Evolutionary conservation across 2,329 filamentous ascomycete species (phyloP), one percentile per base, ranked within the genome.

Genomic region (Venturia carpophila): DNA sequence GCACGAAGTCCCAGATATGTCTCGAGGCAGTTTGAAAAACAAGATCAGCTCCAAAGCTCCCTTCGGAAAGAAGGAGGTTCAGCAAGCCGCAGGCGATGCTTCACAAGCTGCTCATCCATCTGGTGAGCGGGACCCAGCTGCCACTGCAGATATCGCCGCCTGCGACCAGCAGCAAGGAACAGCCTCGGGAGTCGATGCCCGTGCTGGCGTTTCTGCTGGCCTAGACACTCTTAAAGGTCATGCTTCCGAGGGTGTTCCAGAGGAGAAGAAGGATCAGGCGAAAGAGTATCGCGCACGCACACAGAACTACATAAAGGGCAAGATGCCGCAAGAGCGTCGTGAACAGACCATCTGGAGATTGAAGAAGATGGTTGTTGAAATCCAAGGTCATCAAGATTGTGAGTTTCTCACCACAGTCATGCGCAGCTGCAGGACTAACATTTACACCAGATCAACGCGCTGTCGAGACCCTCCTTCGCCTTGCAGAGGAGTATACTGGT

Each of bases 331-430:
- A 77, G 92, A 97, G 76, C 91, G 94, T 67, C 91, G 92, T 67
- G 92, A 97, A 9, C 92, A 96, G 80, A 88, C 87, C 65, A 87
- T 97, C 71, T 96, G 87, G 84, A 90, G 94, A 45, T 79, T 99
- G 69, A 99, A 93, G 86, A 97, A 97, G 85, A 96, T 97, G 89
- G 80, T 99, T 47, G 87, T 97, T 58, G 94, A 99, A 78, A 92
- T 96, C 71, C 94, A 99, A 79, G 90, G 93, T 65, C 94, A 97
- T 73, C 85, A 90, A 66, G 93, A 99, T 72, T 99, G 84, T 86
- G 77, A 75, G 82, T 78, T 17, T 39, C 45, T 43, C 30, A 1
- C 3, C n/a, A 41, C 17, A 64, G 49, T 27, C 5, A 11, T 64
- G 4, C 39, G 10, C 15, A 62, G 13, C 10, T 13, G 13, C 11